These are phyloP conservation scores for Pseudonitzschia delicatissima DNA, from an alignment of 108 stramenopile genomes.

Conservation along the genomic window DNA sequence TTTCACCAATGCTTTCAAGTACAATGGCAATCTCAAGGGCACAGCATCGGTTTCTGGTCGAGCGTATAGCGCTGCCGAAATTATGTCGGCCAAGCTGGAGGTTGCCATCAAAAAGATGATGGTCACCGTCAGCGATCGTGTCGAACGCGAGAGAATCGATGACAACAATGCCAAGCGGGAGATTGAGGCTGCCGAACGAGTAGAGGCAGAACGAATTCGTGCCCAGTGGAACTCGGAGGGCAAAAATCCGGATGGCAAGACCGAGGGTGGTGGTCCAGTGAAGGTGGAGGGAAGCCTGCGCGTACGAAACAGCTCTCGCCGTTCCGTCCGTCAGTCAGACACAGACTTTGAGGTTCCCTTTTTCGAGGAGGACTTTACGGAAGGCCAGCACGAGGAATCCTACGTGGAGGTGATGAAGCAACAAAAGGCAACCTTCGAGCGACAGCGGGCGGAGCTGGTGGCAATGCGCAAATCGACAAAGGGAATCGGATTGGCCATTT, in stretches of 20 bases:
- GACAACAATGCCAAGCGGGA: slow-evolving; percentile 69
- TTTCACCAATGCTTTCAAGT: slow-evolving; percentile 83
- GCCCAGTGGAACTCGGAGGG: slow-evolving; percentile 61
- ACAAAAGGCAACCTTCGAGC: slow-evolving; percentile 74
- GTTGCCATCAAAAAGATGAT: slow-evolving; percentile 75
- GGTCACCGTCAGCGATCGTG: slow-evolving; percentile 67
- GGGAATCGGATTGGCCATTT: slow-evolving; percentile 38
- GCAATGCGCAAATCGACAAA: slow-evolving; percentile 42
- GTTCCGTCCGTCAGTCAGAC: slow-evolving; percentile 31
- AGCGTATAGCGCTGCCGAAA: slow-evolving; percentile 67
- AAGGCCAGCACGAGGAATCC: slow-evolving; percentile 62
- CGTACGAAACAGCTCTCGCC: slow-evolving; percentile 17
- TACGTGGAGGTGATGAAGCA: slow-evolving; percentile 61
- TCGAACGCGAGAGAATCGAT: slow-evolving; percentile 79
- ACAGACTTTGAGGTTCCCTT: slow-evolving; percentile 83
- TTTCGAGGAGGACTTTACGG: slow-evolving; percentile 74
- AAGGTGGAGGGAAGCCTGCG: slow-evolving; percentile 22
- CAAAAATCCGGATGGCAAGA: slow-evolving; percentile 25
- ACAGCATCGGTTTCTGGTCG: slow-evolving; percentile 55
- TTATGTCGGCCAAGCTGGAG: slow-evolving; percentile 81
- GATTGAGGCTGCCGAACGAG: slow-evolving; percentile 69
- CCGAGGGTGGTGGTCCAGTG: not conserved
- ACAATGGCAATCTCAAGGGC: slow-evolving; percentile 52
- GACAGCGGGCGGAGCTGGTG: slow-evolving; percentile 52
- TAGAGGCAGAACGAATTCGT: slow-evolving; percentile 69